A percentile compares a stretch with the other conserved stretches of the same genome.
phyloP scores from a whole-genome alignment of 1,284 basidiomycete species.

The Ganoderma lucidum region DNA sequence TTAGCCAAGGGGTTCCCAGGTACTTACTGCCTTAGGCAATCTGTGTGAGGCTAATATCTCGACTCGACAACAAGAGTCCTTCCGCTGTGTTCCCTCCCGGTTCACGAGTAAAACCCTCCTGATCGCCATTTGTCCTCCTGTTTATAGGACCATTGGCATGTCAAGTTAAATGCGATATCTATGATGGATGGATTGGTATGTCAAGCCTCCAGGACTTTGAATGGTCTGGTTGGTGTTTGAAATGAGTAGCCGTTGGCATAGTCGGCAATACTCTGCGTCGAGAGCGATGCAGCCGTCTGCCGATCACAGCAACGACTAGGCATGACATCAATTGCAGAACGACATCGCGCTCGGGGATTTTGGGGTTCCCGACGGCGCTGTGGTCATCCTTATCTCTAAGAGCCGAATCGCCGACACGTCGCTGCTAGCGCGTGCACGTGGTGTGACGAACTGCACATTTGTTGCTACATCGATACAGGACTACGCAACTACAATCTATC shows the following conservation, averaged over 20 bases:
- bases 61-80: background rate
- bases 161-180: too few relatives aligned
- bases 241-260: too few relatives aligned
- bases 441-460: background rate
- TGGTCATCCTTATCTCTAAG: background rate
- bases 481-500: conserved; percentile 1
- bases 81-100: background rate
- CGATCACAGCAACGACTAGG: too few relatives aligned
- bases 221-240: too few relatives aligned
- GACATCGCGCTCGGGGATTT: too few relatives aligned
- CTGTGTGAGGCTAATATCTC: background rate
- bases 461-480: conserved; percentile 1
- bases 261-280: too few relatives aligned
- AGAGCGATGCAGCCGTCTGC: too few relatives aligned
- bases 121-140: too few relatives aligned
- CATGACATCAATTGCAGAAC: too few relatives aligned
- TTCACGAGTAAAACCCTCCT: background rate
- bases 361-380: background rate
- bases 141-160: too few relatives aligned
- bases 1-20: background rate
- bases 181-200: too few relatives aligned
- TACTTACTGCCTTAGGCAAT: background rate
- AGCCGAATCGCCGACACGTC: background rate
- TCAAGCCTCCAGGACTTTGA: too few relatives aligned
- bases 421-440: background rate